Conservation (phyloP, 805 yeast genomes). For the Monosporozyma unispora region DNA sequence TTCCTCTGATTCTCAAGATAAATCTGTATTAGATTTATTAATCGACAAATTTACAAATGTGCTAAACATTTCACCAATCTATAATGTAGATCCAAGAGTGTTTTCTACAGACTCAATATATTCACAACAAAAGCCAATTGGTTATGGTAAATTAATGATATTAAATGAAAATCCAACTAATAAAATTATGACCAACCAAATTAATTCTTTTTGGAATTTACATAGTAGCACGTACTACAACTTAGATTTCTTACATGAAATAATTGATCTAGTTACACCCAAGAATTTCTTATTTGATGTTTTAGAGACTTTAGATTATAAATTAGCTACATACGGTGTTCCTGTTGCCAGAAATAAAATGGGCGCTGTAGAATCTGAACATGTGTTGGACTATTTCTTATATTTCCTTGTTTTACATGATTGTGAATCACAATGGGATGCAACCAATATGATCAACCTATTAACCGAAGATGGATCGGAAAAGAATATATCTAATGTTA, state of each 20-base stretch:
- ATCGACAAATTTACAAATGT: slow-evolving; percentile 17
- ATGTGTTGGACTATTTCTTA: slow-evolving; percentile 23
- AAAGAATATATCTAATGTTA: neutral
- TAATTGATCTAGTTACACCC: slow-evolving; percentile 24
- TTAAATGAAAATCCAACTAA: slow-evolving; percentile 25
- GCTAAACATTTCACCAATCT: slow-evolving; percentile 19
- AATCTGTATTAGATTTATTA: slow-evolving; percentile 20
- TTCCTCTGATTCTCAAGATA: slow-evolving; percentile 25
- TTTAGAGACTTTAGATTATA: slow-evolving; percentile 20
- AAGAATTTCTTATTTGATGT: slow-evolving; percentile 21
- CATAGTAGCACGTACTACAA: slow-evolving; percentile 32
- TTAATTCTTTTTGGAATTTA: slow-evolving; percentile 30
- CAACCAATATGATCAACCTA: slow-evolving; percentile 15
- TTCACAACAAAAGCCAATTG: slow-evolving; percentile 23
- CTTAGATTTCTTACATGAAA: slow-evolving; percentile 23
- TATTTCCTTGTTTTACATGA: slow-evolving; percentile 27
- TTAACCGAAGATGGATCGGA: slow-evolving; percentile 11
- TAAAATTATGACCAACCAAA: slow-evolving; percentile 28
- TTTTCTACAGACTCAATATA: slow-evolving; percentile 17
- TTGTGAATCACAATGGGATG: slow-evolving; percentile 18
- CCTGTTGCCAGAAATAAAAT: slow-evolving; percentile 20
- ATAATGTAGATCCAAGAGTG: slow-evolving; percentile 23
- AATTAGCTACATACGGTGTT: slow-evolving; percentile 18
- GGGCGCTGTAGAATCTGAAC: slow-evolving; percentile 17
- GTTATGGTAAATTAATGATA: slow-evolving; percentile 19